Conservation (phyloP, 2,329 filamentous ascomycete genomes). For the Beauveria varroae region DNA sequence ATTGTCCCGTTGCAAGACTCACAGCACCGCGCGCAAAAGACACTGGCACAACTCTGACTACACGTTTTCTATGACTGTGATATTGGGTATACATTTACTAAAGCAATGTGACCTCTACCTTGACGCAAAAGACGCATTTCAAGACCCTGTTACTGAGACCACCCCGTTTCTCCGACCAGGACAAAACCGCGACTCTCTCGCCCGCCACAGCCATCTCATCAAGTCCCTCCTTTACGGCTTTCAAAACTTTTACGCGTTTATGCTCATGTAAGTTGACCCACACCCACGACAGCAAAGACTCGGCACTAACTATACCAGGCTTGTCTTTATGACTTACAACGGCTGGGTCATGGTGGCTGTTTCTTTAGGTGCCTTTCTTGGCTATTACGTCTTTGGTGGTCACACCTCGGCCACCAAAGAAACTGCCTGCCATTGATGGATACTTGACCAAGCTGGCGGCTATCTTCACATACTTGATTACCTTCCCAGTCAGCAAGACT, state of each 20-base stretch:
- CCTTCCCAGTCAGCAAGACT: not conserved
- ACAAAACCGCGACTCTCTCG: conserved; percentile 54
- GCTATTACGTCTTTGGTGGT: conserved; percentile 75
- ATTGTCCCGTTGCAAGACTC: not conserved
- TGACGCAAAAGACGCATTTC: not conserved
- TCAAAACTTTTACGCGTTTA: conserved; percentile 98
- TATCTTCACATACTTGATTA: too few relatives aligned
- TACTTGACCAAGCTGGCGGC: too few relatives aligned
- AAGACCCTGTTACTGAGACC: conserved; percentile 48
- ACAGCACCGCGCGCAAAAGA: not conserved
- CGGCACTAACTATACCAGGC: conserved; percentile 45
- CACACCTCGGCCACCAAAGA: conserved; percentile 68
- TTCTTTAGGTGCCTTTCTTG: conserved; percentile 78
- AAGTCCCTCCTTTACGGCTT: conserved; percentile 81
- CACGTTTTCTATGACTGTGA: not conserved
- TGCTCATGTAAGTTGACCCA: conserved; percentile 78
- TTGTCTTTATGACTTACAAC: conserved; percentile 99
- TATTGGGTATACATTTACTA: conserved; percentile 3
- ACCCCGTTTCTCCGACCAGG: conserved; percentile 64
- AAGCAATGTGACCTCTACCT: not conserved
- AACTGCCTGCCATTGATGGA: conserved; percentile 77
- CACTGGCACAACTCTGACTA: not conserved
- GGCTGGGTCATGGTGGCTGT: conserved; percentile 95
- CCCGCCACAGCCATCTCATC: conserved; percentile 64
- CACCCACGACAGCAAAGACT: not conserved